These are phyloP conservation scores for Cavenderia fasciculata DNA, from an alignment of 78 protist genomes.

Conservation along the genomic window DNA sequence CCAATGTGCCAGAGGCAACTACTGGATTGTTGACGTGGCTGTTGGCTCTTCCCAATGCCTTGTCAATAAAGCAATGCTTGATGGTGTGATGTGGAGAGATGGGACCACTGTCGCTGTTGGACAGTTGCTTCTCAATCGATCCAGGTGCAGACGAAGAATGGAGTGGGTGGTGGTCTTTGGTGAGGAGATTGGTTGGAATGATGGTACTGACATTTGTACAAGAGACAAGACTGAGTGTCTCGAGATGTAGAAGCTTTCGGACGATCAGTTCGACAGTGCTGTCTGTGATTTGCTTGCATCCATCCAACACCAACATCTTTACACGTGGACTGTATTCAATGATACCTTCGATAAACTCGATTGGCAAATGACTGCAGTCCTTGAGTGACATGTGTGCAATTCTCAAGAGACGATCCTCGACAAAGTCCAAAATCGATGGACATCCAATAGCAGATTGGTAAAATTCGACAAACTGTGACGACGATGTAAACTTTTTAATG, in stretches of 20 bases:
- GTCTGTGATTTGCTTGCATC: conserved; percentile 61
- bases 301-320: conserved; percentile 66
- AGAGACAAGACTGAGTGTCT: conserved; percentile 19
- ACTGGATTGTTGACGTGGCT: neutral
- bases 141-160: neutral
- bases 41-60: neutral
- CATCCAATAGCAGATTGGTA: conserved; percentile 69
- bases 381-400: conserved; percentile 66
- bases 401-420: conserved; percentile 38
- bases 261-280: conserved; percentile 43
- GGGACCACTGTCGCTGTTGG: neutral
- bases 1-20: neutral
- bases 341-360: conserved; percentile 60
- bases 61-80: neutral
- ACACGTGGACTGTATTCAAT: conserved; percentile 54
- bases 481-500: conserved; percentile 39
- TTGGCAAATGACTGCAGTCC: conserved; percentile 47
- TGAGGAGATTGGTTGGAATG: conserved; percentile 18
- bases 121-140: neutral
- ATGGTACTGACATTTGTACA: conserved; percentile 50
- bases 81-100: neutral
- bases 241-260: conserved; percentile 32
- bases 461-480: conserved; percentile 67
- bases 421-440: conserved; percentile 59
- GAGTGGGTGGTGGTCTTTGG: conserved; percentile 1